Evolutionary conservation across 2,329 filamentous ascomycete species (phyloP).

Genomic region (Akanthomyces dipterigenus): DNA sequence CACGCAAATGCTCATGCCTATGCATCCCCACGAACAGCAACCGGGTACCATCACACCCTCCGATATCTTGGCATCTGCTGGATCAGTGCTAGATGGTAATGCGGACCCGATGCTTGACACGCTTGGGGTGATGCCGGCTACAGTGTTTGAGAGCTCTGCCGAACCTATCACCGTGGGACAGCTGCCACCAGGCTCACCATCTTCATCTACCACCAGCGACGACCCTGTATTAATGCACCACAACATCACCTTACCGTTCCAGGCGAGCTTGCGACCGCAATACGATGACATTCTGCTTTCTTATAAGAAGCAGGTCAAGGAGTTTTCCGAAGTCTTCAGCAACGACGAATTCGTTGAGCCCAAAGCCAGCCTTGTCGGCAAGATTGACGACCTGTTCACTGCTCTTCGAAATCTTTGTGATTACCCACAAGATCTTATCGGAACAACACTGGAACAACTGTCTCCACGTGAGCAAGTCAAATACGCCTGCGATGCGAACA

Average conservation of each 20-base stretch:
- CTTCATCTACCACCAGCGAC: slow-evolving; percentile 14
- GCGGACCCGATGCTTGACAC: background rate
- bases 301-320: slow-evolving; percentile 36
- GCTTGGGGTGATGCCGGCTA: background rate
- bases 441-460: slow-evolving; percentile 33
- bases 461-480: slow-evolving; percentile 39
- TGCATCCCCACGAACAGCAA: background rate
- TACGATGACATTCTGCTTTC: slow-evolving; percentile 45
- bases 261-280: slow-evolving; percentile 42
- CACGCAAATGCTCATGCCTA: background rate
- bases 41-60: slow-evolving; percentile 12
- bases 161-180: slow-evolving; percentile 7
- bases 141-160: slow-evolving; percentile 6
- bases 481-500: slow-evolving; percentile 49
- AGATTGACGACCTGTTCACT: slow-evolving; percentile 45
- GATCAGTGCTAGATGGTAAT: background rate
- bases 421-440: slow-evolving; percentile 45
- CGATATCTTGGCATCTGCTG: slow-evolving; percentile 11
- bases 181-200: background rate
- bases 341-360: slow-evolving; percentile 33
- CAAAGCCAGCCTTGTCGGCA: slow-evolving; percentile 31
- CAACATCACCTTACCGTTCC: slow-evolving; percentile 50
- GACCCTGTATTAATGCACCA: slow-evolving; percentile 29
- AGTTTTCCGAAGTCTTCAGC: slow-evolving; percentile 38
- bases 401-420: slow-evolving; percentile 50